Base-by-base conservation (phyloP, 805 yeast genomes). In the Isabelozyma pseudorhagii region DNA sequence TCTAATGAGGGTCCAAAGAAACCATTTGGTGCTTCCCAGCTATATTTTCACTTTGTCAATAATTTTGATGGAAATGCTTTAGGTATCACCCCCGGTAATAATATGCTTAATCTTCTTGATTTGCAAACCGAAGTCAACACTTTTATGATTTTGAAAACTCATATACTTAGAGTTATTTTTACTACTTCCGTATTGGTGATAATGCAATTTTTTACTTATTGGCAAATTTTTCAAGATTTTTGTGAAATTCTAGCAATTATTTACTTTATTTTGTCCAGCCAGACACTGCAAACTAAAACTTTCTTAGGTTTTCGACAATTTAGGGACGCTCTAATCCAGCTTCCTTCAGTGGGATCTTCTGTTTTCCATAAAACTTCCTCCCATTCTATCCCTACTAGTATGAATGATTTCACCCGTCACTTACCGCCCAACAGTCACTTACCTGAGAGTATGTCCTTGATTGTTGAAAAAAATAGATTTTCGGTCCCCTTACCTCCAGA, bases 401-500 rank as follows among this genome's bases (percentile, higher is more conserved):
- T 53, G 28, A 9, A 18, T 1, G 46, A 53, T 11, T 55, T 49
- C 18, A 49, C 44, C 28, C 28, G 15, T 17, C 46, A 43, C 4
- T 40, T 58, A 8, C 61, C 59, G 7, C 28, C 40, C 10, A 42
- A 44, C 8, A 45, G 38, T 6, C 15, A 38, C n/a, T 43, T 66
- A 3, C 79, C 80, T 0, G 45, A 49, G 2, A 60, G 69, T 28
- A 47, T 73, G 8, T 59, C 64, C 2, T 57, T 69, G 11, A 58
- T 74, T 5, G 63, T 75, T 39, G 64, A 68, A 43, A 50, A 66
- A 50, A 56, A 51, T 21, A 63, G 64, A 1, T 44, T 61, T 42
- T 59, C 66, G 4, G 56, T 66, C 3, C 61, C 64, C 3, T 68
- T 71, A 17, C 80, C 81, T 18, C 75, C 78, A 1, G 71, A 66